Base-by-base conservation (phyloP, 371 early-diverging fungal species). In the Mortierella sp. region DNA sequence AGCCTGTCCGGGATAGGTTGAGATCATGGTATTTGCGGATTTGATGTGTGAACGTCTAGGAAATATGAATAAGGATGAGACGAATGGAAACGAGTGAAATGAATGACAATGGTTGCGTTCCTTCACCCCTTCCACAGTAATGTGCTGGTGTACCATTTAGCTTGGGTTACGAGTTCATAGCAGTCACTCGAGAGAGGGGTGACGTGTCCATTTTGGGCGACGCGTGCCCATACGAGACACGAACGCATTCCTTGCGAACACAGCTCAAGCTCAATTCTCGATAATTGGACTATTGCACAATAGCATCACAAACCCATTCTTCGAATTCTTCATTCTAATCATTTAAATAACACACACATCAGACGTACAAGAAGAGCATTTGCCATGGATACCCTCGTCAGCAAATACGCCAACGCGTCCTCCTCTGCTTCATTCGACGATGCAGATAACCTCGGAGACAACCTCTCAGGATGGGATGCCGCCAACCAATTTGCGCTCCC, bases 401-500 rank as follows among this genome's bases (percentile, higher is more conserved):
- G 87, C 54, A 85, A 83, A 80, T 92, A 87, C 77, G 67, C 86
- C 53, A 77, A 82, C 63, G 79, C 90, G 12, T 75, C 87, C 19
- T 54, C 76, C 6, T 60, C 66, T 23, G 74, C 79, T 43, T 70
- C 68, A 53, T 62, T 66, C 59, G 72, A 81, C 62, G 51, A 51
- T 53, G 66, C 47, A 35, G 69, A 80, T 29, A 61, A 56, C 59
- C 63, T 72, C 60, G 67, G 74, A 53, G 64, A 76, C 17, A 66
- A 65, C 70, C 65, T 72, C 23, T 37, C 66, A 19, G 73, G 75
- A 53, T 90, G 86, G 85, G 90, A 91, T 70, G 91, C 91, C 49
- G 88, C 92, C 31, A 84, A 85, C 70, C 86, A 88, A 61, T 87
- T 92, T 67, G 89, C 89, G n/a, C 87, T 89, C 59, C 95, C 94